Evolutionary conservation across 352 stramenopile genomes (phyloP), one percentile per base, ranked within the genome.

Genomic region (Peronosclerospora sorghi): DNA sequence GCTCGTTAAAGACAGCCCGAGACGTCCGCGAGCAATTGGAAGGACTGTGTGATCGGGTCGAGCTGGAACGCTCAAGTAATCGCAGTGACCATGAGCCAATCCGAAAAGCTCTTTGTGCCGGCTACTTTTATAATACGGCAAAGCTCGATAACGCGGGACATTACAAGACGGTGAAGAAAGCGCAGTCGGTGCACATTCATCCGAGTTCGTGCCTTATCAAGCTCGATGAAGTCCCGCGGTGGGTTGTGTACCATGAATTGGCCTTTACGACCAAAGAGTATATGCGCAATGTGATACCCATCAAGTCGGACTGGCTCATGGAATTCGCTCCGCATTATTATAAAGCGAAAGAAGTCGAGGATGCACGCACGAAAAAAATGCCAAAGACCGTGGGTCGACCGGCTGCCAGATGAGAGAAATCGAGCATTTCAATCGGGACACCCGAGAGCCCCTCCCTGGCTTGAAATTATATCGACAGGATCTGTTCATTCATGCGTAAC

Each of bases 281-380:
- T 69, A 99, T 99, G 89, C 83, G 97, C 30, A 71, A 95, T 28
- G 90, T 98, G 21, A 85, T 94, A 27, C 92, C 91, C 7, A 98
- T 99, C 56, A 89, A 99, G 51, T 78, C 86, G 8, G 80, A 97
- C 51, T 99, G 97, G 97, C 68, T 99, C 4, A 75, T 97, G 35
- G 95, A 99, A 59, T 95, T 99, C 42, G 97, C 97, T 15, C 97
- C 96, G 29, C 96, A 99, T 68, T 99, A 98, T 66, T 99, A 99
- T 70, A 96, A 98, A 63, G 66, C 78, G 30, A 97, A 93, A 46
- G 96, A 99, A 52, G 83, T 99, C 14, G 86, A 98, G 48, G 94
- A 98, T 59, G 55, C 83, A 8, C 84, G 83, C 42, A 86, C 68
- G 18, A 98, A 98, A 65, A 98, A 98, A 60, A 97, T 98, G 88